Evolutionary conservation across 345 rosid genomes (phyloP).

Genomic region (Brassica rapa): DNA sequence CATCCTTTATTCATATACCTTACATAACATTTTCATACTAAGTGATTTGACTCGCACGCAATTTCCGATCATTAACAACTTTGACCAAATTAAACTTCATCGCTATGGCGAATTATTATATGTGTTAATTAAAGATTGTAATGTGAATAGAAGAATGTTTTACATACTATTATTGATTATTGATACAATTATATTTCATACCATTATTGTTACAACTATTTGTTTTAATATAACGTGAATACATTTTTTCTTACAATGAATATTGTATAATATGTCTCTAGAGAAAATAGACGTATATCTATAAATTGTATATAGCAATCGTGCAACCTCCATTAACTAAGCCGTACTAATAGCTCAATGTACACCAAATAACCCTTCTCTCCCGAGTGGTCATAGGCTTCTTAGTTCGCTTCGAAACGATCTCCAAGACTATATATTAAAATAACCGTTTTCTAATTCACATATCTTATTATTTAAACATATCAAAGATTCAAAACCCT

Average conservation of each 20-base stretch:
- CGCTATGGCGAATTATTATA: background rate
- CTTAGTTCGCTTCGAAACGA: conserved; percentile 40
- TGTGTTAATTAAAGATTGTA: background rate
- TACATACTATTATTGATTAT: background rate
- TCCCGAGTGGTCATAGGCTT: conserved; percentile 36
- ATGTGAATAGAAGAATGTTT: background rate
- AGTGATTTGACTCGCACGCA: background rate
- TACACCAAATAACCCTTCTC: conserved; percentile 35
- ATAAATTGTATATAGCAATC: background rate
- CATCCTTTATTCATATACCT: conserved; percentile 18
- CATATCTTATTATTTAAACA: background rate
- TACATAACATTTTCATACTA: conserved; percentile 14
- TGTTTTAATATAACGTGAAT: background rate
- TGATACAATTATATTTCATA: background rate
- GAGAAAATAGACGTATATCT: too few species aligned
- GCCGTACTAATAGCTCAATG: conserved; percentile 42
- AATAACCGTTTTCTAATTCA: conserved; percentile 3
- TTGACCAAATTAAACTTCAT: background rate
- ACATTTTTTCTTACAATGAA: background rate
- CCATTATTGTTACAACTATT: background rate
- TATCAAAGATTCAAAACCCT: conserved; percentile 35
- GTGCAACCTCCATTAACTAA: conserved; percentile 24
- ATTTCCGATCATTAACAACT: conserved; percentile 5
- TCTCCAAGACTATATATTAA: conserved; percentile 26
- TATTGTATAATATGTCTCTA: background rate